Evolutionary conservation across 2,329 filamentous ascomycete genomes (phyloP).

Genomic region (Calonectria naviculata): DNA sequence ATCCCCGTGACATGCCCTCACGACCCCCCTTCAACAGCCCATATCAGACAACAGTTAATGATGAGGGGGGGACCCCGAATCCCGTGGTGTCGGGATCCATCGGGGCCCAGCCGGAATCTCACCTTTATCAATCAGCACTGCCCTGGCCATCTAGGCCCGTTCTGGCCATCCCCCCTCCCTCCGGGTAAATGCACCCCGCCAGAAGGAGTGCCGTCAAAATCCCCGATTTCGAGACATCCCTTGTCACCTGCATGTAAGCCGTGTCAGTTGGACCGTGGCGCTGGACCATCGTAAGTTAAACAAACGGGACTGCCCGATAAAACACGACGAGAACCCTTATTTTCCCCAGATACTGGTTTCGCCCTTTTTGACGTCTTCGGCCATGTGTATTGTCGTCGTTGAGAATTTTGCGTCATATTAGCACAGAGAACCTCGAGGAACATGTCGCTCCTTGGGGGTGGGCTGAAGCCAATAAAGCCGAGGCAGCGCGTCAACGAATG

Average conservation of each 20-base stretch:
- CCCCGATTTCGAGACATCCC: not conserved
- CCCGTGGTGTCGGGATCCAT: constrained; percentile 13
- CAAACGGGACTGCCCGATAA: not conserved
- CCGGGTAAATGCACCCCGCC: constrained; percentile 7
- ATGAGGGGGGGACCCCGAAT: not conserved
- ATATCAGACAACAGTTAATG: not conserved
- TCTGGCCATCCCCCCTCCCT: not conserved
- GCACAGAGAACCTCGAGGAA: not conserved
- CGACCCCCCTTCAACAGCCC: not conserved
- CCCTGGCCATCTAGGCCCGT: constrained; percentile 7
- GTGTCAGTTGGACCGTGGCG: constrained; percentile 2
- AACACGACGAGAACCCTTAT: not conserved
- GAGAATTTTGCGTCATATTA: not conserved
- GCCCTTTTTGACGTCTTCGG: not conserved
- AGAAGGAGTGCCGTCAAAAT: not conserved
- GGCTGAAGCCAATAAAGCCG: constrained; percentile 14
- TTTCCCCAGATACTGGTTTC: not conserved
- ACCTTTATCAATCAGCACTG: constrained; percentile 13
- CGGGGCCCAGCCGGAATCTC: not conserved
- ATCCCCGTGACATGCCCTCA: not conserved
- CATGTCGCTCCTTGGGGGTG: not conserved
- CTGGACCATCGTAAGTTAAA: not conserved
- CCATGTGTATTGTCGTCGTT: not conserved
- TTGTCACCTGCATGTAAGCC: constrained; percentile 5
- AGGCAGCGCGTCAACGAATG: constrained; percentile 18